phyloP scores from a whole-genome alignment of 148 eudicot genomes.

The Cornus florida region DNA sequence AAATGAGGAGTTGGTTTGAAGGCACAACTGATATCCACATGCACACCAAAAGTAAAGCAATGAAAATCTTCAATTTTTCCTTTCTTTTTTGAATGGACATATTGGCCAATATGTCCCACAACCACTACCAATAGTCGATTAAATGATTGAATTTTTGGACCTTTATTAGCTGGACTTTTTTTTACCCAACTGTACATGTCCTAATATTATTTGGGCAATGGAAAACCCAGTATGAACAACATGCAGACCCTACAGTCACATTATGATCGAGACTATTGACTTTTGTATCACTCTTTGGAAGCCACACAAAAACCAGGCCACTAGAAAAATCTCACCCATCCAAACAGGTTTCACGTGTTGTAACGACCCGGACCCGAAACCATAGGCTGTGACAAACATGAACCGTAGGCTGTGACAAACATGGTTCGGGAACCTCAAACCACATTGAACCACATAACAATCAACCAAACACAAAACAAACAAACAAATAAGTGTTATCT shows the following conservation, averaged over 20 bases:
- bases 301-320: no score
- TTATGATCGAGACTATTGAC: no score
- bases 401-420: no score
- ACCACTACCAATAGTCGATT: not conserved
- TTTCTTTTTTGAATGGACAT: not conserved
- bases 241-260: not conserved
- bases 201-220: not conserved
- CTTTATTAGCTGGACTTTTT: not conserved
- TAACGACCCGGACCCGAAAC: no score
- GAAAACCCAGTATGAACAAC: not conserved
- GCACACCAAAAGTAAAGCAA: not conserved
- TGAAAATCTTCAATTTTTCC: not conserved
- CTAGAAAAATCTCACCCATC: no score
- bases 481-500: no score
- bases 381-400: no score
- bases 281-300: no score
- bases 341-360: no score
- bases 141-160: constrained; percentile 1
- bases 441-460: no score
- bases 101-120: not conserved
- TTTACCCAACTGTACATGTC: not conserved
- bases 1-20: constrained; percentile 2
- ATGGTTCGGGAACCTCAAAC: no score
- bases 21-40: not conserved
- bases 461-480: no score